phyloP scores from a whole-genome alignment of 2,329 filamentous ascomycete genomes.

The Phaeophleospora eucalypticola region DNA sequence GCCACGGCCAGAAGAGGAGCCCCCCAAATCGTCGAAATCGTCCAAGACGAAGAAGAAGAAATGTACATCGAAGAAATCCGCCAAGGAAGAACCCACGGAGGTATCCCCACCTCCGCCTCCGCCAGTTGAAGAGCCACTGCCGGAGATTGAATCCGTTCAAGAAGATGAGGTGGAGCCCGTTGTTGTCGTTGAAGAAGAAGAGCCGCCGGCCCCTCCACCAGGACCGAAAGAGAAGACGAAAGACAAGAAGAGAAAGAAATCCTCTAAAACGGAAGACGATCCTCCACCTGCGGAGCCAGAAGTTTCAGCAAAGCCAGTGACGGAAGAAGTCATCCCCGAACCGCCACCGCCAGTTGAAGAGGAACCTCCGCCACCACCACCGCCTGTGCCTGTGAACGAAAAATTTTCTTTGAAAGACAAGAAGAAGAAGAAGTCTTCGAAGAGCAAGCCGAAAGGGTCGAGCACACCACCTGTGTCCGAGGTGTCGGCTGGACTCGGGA shows the following conservation, averaged over 20 bases:
- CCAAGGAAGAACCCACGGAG: slow-evolving; percentile 1
- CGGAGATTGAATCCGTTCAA: background rate
- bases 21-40: background rate
- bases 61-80: slow-evolving; percentile 6
- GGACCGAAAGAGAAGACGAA: slow-evolving; percentile 4
- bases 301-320: too few relatives aligned
- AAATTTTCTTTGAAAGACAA: slow-evolving; percentile 4
- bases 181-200: background rate
- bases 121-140: background rate
- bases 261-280: too few relatives aligned
- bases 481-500: slow-evolving; percentile 14
- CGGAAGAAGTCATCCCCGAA: slow-evolving; percentile 8
- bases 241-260: too few relatives aligned
- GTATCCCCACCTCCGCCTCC: background rate
- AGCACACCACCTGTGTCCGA: slow-evolving; percentile 2
- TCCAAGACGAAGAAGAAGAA: slow-evolving; percentile 11
- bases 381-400: background rate
- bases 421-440: slow-evolving; percentile 16
- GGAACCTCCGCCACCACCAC: slow-evolving; percentile 1
- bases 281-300: too few relatives aligned
- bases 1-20: background rate
- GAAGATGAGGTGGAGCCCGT: too few relatives aligned
- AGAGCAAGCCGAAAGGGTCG: slow-evolving; percentile 1
- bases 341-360: background rate
- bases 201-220: background rate